phyloP scores from a whole-genome alignment of 371 early-diverging fungal species.

The Mucor lusitanicus region DNA sequence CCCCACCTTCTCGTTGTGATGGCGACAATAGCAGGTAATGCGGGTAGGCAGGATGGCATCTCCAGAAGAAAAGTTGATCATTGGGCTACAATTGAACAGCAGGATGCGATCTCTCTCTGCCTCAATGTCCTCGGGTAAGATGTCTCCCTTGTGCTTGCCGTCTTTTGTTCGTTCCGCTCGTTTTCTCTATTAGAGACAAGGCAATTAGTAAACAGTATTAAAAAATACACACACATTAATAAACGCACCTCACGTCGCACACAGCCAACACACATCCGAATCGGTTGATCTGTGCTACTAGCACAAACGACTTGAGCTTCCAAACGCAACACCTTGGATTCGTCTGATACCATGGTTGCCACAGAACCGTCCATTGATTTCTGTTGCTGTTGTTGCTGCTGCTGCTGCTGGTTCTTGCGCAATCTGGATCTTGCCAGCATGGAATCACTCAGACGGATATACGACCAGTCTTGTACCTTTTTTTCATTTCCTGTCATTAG shows the following conservation, averaged over 20 bases:
- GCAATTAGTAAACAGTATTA: background rate
- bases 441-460: conserved; percentile 76
- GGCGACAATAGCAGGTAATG: conserved; percentile 92
- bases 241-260: conserved; percentile 76
- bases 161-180: conserved; percentile 51
- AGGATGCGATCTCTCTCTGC: conserved; percentile 70
- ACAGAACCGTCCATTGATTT: conserved; percentile 4
- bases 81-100: conserved; percentile 79
- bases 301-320: conserved; percentile 82
- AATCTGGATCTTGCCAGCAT: conserved; percentile 61
- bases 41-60: conserved; percentile 85
- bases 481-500: conserved; percentile 69
- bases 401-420: conserved; percentile 15
- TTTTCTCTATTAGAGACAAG: conserved; percentile 29
- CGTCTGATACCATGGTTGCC: conserved; percentile 20
- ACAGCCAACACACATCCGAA: conserved; percentile 80
- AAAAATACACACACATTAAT: background rate
- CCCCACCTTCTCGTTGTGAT: conserved; percentile 86
- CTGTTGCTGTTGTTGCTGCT: background rate
- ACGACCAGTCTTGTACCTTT: conserved; percentile 75
- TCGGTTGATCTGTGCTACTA: conserved; percentile 71
- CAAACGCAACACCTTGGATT: conserved; percentile 55
- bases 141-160: conserved; percentile 23
- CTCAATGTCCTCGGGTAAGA: conserved; percentile 45
- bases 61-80: conserved; percentile 82